Percentiles rank a stretch among this genome's conserved stretches.
Conservation (phyloP, 1,284 basidiomycete genomes). For the Apiotrichum akiyoshidainum region DNA sequence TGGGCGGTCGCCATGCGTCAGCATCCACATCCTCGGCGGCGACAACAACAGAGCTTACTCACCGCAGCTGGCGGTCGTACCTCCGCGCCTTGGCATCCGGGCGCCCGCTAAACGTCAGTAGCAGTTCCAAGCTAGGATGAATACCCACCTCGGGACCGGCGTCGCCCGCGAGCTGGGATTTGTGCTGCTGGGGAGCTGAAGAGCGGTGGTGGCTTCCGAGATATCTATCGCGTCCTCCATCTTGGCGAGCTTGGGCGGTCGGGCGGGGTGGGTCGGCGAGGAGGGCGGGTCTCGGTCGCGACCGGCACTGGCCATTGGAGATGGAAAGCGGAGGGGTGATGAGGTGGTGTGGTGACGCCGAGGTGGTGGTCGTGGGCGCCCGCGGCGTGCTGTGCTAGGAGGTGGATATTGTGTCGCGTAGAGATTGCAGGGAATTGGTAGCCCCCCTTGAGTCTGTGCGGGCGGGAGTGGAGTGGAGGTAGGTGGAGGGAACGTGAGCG, state of each 20-base stretch:
- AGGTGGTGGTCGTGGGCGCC: too few species aligned
- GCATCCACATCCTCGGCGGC: too few species aligned
- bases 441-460: too few species aligned
- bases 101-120: conserved; percentile 43
- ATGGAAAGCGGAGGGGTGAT: neutral
- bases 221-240: conserved; percentile 47
- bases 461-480: too few species aligned
- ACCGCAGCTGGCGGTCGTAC: conserved; percentile 90
- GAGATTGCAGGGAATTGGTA: too few species aligned
- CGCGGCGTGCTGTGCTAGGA: too few species aligned
- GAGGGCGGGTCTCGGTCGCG: conserved; percentile 14
- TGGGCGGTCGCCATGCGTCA: too few species aligned
- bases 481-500: too few species aligned
- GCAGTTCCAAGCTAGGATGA: neutral
- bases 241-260: conserved; percentile 39
- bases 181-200: conserved; percentile 6
- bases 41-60: conserved; percentile 25
- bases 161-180: conserved; percentile 17
- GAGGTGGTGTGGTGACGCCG: too few species aligned
- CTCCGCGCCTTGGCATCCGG: conserved; percentile 82
- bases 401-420: too few species aligned
- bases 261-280: conserved; percentile 7
- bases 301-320: conserved; percentile 10
- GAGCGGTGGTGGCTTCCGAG: conserved; percentile 29
- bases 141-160: conserved; percentile 15